Conservation (phyloP, 768 basidiomycete genomes). For the Auricularia heimuer region DNA sequence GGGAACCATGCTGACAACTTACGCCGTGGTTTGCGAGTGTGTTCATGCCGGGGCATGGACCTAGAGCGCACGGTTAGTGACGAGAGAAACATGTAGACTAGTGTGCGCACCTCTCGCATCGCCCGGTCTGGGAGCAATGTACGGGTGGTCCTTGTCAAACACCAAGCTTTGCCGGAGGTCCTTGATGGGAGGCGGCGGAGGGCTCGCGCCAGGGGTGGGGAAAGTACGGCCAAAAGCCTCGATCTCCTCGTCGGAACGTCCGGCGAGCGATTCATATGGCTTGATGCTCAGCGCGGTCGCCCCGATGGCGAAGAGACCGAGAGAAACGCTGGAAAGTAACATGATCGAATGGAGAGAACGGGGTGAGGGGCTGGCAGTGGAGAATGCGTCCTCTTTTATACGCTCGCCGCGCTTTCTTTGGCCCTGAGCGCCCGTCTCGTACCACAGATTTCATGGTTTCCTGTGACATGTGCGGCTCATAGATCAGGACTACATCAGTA, state of each 20-base stretch:
- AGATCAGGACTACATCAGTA: too few relatives aligned
- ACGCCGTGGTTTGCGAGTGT: constrained; percentile 8
- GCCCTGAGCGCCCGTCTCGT: too few relatives aligned
- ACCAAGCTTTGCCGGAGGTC: not conserved
- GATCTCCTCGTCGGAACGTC: constrained; percentile 2
- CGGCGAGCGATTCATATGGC: constrained; percentile 4
- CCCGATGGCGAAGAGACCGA: not conserved
- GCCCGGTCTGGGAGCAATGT: not conserved
- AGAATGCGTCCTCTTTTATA: too few relatives aligned
- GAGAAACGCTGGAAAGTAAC: not conserved
- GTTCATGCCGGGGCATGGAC: constrained; percentile 8
- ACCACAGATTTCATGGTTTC: too few relatives aligned
- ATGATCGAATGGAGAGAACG: not conserved
- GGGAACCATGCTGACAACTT: not conserved
- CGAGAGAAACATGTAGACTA: not conserved
- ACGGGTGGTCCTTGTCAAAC: constrained; percentile 5
- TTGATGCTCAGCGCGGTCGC: not conserved
- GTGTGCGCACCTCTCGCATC: constrained; percentile 1
- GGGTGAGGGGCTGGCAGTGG: too few relatives aligned
- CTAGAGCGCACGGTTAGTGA: not conserved
- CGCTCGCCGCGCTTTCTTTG: too few relatives aligned
- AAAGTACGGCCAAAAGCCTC: not conserved
- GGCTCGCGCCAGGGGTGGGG: not conserved
- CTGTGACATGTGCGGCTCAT: too few relatives aligned
- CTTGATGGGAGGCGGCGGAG: constrained; percentile 1